A percentile compares a stretch with the other conserved stretches of the same genome.
These are phyloP conservation scores for Mycena sp. DNA, from an alignment of 1,284 basidiomycete genomes.

Conservation along the genomic window DNA sequence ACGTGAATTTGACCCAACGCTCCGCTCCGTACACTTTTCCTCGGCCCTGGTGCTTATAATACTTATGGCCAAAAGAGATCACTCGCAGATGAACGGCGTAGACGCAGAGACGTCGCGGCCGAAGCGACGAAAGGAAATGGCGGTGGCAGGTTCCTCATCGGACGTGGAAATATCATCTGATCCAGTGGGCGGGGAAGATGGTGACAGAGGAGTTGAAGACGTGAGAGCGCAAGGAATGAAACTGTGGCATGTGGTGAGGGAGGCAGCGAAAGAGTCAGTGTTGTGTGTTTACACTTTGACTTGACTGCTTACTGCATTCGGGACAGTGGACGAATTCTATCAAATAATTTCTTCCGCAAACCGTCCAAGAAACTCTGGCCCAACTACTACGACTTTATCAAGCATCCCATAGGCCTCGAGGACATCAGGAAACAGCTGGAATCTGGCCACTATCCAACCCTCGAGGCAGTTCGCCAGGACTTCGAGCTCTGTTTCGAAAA, in stretches of 20 bases:
- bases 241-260: slow-evolving; percentile 79
- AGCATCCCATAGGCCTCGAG: slow-evolving; percentile 83
- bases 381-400: slow-evolving; percentile 88
- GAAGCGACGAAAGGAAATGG: slow-evolving; percentile 67
- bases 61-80: slow-evolving; percentile 29
- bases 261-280: slow-evolving; percentile 84
- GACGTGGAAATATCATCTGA: slow-evolving; percentile 35
- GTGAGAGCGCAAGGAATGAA: slow-evolving; percentile 70
- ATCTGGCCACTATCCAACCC: slow-evolving; percentile 66
- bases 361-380: slow-evolving; percentile 84
- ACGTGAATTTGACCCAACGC: too few species aligned
- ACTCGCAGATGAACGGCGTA: slow-evolving; percentile 56
- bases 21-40: too few species aligned
- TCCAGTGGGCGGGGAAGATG: slow-evolving; percentile 34
- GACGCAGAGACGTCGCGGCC: slow-evolving; percentile 60
- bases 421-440: slow-evolving; percentile 87
- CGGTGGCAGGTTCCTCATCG: slow-evolving; percentile 29
- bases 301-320: slow-evolving; percentile 39
- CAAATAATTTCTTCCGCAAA: slow-evolving; percentile 78
- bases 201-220: slow-evolving; percentile 43
- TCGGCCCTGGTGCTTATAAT: too few species aligned
- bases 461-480: slow-evolving; percentile 81
- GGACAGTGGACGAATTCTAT: slow-evolving; percentile 70
- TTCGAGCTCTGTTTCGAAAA: slow-evolving; percentile 91
- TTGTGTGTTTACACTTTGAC: slow-evolving; percentile 42